Conservation (phyloP, 176 grass and related monocot genomes). For the Echinochloa phyllopogon region DNA sequence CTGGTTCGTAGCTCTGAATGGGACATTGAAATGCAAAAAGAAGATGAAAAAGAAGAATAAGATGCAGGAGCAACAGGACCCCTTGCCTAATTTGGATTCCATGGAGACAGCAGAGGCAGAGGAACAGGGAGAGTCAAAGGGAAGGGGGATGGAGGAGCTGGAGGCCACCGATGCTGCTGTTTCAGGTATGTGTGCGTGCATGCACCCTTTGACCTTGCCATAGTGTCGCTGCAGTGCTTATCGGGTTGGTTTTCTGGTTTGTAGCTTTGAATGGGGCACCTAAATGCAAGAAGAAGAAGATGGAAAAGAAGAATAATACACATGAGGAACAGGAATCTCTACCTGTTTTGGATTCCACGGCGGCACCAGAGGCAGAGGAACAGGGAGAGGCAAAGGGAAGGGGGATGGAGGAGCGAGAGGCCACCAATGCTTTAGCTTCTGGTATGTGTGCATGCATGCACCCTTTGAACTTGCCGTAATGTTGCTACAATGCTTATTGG, state of each 20-base stretch:
- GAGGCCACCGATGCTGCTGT: neutral
- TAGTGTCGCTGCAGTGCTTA: neutral
- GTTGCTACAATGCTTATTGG: neutral
- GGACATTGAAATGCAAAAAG: neutral
- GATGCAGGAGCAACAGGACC: neutral
- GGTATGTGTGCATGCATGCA: neutral
- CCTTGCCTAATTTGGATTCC: neutral
- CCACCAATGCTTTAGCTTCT: neutral
- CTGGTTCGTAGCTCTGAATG: neutral
- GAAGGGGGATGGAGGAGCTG: neutral
- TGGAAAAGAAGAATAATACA: constrained; percentile 4
- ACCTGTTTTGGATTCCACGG: neutral
- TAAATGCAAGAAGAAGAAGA: constrained; percentile 14
- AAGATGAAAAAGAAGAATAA: constrained; percentile 15
- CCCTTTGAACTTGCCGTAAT: too few species aligned
- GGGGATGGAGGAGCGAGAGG: neutral
- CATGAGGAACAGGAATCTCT: neutral
- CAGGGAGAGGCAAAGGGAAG: neutral
- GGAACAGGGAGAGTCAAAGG: neutral
- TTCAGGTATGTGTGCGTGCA: neutral
- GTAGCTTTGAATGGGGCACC: neutral
- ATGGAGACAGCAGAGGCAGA: neutral
- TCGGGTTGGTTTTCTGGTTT: neutral
- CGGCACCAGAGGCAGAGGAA: neutral
- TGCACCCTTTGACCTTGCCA: neutral